Base-by-base conservation (phyloP, 2,329 filamentous ascomycete genomes). In the Penicillium sp. region DNA sequence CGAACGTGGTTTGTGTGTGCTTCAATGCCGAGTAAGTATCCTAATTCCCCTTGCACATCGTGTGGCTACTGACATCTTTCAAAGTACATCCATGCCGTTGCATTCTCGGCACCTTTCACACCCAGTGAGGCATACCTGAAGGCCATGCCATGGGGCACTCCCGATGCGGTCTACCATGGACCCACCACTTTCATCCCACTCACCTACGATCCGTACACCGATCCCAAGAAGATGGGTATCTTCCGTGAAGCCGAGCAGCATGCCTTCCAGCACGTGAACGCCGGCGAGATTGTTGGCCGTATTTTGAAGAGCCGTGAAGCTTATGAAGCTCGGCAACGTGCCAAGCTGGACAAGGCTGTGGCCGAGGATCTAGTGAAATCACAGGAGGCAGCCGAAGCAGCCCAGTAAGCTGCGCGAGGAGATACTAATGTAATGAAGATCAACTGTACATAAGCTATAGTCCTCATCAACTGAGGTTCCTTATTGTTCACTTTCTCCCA, bases 81-180 rank as follows among this genome's bases (percentile, higher is more conserved):
- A 10, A 34, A 95, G 87, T 96, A 96, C 76, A 83, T 97, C 67
- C 84, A 96, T 71, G 87, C 90, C 38, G 87, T 96, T 52, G 80
- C 97, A 58, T 96, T 99, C 69, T 91, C 90, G 36, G 91, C 94
- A 0, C 94, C 94, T 1, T 96, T 96, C 71, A 86, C 88, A 2
- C 91, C 93, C 3, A 90, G 86, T n/a, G 84, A 85, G 67, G 77
- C 84, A 2, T 99, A 95, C 73, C 83, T 99, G 40, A 81, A 81
- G 55, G 80, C 84, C 1, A 81, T 95, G 43, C 92, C 93, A 0
- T 86, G 86, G 74, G 86, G 88, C 47, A 83, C 83, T 4, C 90
- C 92, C 13, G 81, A 88, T 65, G 88, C 86, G 27, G 90, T 99
- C 57, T 99, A 97, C 75, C 94, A 99, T 76, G 94, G 94, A n/a